These are phyloP conservation scores for Spirogloea muscicola DNA, from an alignment of 139 green algal species.

Conservation along the genomic window DNA sequence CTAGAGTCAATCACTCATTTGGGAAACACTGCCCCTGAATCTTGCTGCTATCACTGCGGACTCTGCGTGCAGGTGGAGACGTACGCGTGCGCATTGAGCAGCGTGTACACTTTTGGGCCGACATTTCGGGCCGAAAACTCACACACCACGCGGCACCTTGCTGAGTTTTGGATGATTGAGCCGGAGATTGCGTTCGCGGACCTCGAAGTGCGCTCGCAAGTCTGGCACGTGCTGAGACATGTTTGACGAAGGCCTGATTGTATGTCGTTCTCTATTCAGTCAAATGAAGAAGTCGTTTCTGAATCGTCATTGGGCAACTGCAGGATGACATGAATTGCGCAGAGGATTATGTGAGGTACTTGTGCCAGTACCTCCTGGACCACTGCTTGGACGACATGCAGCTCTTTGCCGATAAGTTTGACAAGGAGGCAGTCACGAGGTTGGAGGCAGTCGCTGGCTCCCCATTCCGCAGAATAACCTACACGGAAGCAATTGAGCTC, in stretches of 20 bases:
- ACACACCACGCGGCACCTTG: conserved; percentile 66
- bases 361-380: conserved; percentile 71
- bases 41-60: no score
- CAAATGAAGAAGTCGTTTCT: background rate
- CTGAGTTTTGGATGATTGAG: conserved; percentile 89
- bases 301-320: background rate
- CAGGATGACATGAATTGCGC: conserved; percentile 85
- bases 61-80: conserved; percentile 54
- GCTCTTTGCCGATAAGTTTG: conserved; percentile 81
- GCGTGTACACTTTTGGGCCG: conserved; percentile 62
- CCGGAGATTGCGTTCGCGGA: conserved; percentile 76
- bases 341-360: conserved; percentile 78
- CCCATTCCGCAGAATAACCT: conserved; percentile 82
- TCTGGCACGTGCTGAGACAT: background rate
- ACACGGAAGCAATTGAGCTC: conserved; percentile 91
- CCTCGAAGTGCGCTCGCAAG: conserved; percentile 44
- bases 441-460: conserved; percentile 72
- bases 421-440: conserved; percentile 71
- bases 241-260: background rate
- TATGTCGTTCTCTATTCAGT: background rate
- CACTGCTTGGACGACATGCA: conserved; percentile 71
- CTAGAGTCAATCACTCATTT: background rate
- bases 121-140: conserved; percentile 59
- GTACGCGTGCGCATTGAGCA: conserved; percentile 54
- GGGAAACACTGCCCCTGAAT: no score